Conservation (phyloP, 2,329 filamentous ascomycete genomes). For the Ceratocystis destructans region DNA sequence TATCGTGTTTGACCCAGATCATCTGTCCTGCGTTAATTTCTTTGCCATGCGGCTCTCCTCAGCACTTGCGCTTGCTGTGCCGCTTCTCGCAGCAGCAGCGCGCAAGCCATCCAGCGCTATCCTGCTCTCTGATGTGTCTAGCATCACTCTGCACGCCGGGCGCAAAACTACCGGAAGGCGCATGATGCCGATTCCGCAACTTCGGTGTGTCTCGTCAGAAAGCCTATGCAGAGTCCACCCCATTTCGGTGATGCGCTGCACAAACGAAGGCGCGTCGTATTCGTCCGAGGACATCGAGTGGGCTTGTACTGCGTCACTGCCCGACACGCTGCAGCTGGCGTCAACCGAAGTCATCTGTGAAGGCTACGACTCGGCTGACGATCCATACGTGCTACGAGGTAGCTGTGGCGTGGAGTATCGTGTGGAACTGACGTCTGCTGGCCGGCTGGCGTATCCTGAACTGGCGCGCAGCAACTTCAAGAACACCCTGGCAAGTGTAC, state of each 20-base stretch:
- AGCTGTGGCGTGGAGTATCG: constrained; percentile 89
- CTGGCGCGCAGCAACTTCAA: constrained; percentile 28
- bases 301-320: constrained; percentile 59
- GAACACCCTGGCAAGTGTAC: constrained; percentile 26
- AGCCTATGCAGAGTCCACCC: constrained; percentile 54
- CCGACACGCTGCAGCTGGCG: constrained; percentile 55
- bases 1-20: not conserved
- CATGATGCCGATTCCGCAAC: constrained; percentile 60
- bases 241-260: constrained; percentile 62
- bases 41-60: not conserved
- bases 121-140: constrained; percentile 50
- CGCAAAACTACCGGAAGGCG: constrained; percentile 62
- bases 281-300: constrained; percentile 71
- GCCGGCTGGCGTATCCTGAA: constrained; percentile 55
- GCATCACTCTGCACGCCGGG: constrained; percentile 59
- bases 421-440: constrained; percentile 60
- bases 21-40: not conserved
- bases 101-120: constrained; percentile 32
- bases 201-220: constrained; percentile 58
- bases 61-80: not conserved
- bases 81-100: not conserved
- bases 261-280: constrained; percentile 72
- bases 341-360: constrained; percentile 86
- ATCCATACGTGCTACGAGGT: constrained; percentile 77
- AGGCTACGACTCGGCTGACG: constrained; percentile 62